phyloP scores from a whole-genome alignment of 768 basidiomycete genomes.

The Pleurotus platypus region DNA sequence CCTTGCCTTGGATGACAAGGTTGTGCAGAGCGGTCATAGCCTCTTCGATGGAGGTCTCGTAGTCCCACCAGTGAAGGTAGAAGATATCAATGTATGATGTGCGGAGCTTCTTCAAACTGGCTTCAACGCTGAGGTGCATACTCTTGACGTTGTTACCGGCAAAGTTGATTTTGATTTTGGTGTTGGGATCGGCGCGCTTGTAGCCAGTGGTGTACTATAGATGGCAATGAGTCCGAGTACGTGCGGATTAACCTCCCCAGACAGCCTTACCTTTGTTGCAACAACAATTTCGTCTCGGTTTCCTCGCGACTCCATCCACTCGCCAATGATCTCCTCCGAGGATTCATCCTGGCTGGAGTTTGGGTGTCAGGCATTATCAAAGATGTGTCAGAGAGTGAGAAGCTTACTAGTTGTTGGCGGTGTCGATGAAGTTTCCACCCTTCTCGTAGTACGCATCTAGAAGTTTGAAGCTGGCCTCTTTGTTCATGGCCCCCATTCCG shows the following conservation, averaged over 20 bases:
- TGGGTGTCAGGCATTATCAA: background rate
- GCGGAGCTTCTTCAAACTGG: slow-evolving; percentile 42
- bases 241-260: background rate
- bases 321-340: slow-evolving; percentile 36
- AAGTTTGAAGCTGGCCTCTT: slow-evolving; percentile 35
- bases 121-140: slow-evolving; percentile 35
- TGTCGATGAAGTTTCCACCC: slow-evolving; percentile 42
- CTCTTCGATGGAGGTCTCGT: slow-evolving; percentile 47
- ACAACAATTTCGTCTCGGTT: slow-evolving; percentile 36
- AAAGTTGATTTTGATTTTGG: slow-evolving; percentile 34
- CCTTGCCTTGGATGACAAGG: slow-evolving; percentile 50
- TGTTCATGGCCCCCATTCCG: slow-evolving; percentile 29
- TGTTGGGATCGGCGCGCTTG: slow-evolving; percentile 20
- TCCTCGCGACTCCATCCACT: slow-evolving; percentile 35
- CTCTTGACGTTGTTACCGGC: slow-evolving; percentile 46
- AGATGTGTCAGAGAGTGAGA: background rate
- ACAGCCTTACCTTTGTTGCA: slow-evolving; percentile 22
- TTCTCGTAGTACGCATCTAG: slow-evolving; percentile 35
- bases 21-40: slow-evolving; percentile 53
- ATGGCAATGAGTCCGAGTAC: background rate
- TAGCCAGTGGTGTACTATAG: slow-evolving; percentile 26
- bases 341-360: slow-evolving; percentile 27
- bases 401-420: slow-evolving; percentile 34
- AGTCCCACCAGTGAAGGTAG: slow-evolving; percentile 53
- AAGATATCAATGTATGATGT: slow-evolving; percentile 45